Evolutionary conservation across 1,284 basidiomycete species (phyloP), one percentile per base, ranked within the genome.

Genomic region (Peniophora sp.): DNA sequence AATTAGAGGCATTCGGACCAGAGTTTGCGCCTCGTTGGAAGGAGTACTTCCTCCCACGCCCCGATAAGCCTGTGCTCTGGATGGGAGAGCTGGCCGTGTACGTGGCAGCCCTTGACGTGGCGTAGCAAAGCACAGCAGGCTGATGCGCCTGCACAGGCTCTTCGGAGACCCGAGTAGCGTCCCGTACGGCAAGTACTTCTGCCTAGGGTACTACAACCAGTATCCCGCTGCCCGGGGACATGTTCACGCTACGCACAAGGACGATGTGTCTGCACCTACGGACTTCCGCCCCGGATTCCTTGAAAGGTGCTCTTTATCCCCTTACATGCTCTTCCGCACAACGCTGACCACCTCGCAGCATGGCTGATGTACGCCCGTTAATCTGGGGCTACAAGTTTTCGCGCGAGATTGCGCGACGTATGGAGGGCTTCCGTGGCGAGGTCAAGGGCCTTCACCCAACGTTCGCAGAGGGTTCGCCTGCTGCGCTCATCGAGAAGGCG

Each of bases 371-470:
- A 2, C 70, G 67, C 2, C 64, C 75, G 11, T 60, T 81, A 53
- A 65, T 73, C 48, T 81, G 78, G 72, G 65, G 58, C 0, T 87
- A 83, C 60, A 87, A 86, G 60, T 72, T 69, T 54, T 53, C 64
- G 20, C 68, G 80, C n/a, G 84, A 86, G 62, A 60, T 79, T 35
- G 73, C 70, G 2, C 73, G 84, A 18, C 75, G 83, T 2, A 75
- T 85, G 73, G 65, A 69, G 0, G 62, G 63, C 20, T 85, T 74
- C 62, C 70, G 76, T 1, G 83, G 83, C 3, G 83, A 84, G 54
- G 60, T 70, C 1, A 47, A 58, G 0, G 50, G 57, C 1, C 58
- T 57, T 12, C 76, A 85, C 55, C 83, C 84, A 0, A 49, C 54
- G 5, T 85, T 85, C 60, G 56, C 72, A 2, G 54, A 61, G 1